Percentiles rank a stretch among this genome's conserved stretches.
Conservation (phyloP, 2,329 filamentous ascomycete species). For the Laburnicola sp. region DNA sequence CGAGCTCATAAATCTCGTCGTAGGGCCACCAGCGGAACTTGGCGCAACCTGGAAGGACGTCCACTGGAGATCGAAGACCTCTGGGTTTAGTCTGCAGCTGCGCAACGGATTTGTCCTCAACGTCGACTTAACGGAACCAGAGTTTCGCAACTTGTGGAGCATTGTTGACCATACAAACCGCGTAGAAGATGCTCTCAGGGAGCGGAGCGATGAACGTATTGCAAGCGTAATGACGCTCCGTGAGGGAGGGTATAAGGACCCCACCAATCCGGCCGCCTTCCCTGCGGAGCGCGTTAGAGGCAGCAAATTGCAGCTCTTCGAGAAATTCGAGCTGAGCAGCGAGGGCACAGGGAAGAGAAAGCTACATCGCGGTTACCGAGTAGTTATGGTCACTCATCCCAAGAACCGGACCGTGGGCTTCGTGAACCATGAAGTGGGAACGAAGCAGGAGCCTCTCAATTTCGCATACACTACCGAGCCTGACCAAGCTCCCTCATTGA, state of each 20-base stretch:
- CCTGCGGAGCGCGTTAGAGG: conserved; percentile 71
- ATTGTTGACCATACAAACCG: conserved; percentile 84
- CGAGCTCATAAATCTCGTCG: conserved; percentile 71
- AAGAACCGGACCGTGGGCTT: conserved; percentile 76
- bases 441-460: conserved; percentile 67
- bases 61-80: conserved; percentile 71
- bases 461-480: conserved; percentile 65
- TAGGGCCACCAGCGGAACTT: conserved; percentile 68
- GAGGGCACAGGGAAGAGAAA: conserved; percentile 73
- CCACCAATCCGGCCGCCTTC: conserved; percentile 70
- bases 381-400: conserved; percentile 76
- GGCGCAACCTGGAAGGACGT: conserved; percentile 82
- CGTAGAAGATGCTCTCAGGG: conserved; percentile 70
- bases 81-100: conserved; percentile 68
- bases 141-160: conserved; percentile 77
- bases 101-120: conserved; percentile 75
- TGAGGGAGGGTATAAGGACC: conserved; percentile 80
- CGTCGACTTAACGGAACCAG: conserved; percentile 71
- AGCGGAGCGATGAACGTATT: conserved; percentile 68
- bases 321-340: conserved; percentile 67
- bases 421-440: conserved; percentile 68
- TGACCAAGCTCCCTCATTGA: conserved; percentile 71
- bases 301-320: conserved; percentile 76
- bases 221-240: conserved; percentile 71
- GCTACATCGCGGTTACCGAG: conserved; percentile 76